Percentiles rank a stretch among this genome's conserved stretches.
Conservation (phyloP, 2,329 filamentous ascomycete species). For the Stylonectria norvegica region DNA sequence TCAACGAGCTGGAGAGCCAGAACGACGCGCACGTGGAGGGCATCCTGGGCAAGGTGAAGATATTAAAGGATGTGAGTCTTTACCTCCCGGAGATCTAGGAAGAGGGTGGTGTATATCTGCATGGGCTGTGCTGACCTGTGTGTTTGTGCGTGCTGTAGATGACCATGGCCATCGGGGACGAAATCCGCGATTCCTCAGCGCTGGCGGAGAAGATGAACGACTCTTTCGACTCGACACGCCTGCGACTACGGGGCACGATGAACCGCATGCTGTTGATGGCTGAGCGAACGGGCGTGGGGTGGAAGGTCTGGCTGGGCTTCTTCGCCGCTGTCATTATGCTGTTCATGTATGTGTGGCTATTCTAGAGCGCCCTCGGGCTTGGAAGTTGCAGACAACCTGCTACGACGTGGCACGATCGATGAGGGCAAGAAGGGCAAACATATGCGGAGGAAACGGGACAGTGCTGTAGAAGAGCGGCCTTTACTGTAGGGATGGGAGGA, state of each 20-base stretch:
- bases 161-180: constrained; percentile 88
- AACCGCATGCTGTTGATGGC: constrained; percentile 97
- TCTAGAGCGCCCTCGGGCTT: constrained; percentile 55
- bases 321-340: constrained; percentile 77
- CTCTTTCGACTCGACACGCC: constrained; percentile 78
- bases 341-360: constrained; percentile 92
- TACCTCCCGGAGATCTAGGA: too few species aligned
- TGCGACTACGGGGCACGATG: constrained; percentile 87
- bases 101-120: not conserved
- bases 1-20: constrained; percentile 92
- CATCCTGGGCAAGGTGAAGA: constrained; percentile 85
- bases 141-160: constrained; percentile 51
- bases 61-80: constrained; percentile 77
- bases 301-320: constrained; percentile 90
- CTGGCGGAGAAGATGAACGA: constrained; percentile 96
- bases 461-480: too few species aligned
- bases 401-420: too few species aligned
- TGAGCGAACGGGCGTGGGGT: constrained; percentile 87
- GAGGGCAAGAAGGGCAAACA: too few species aligned
- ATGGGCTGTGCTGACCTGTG: constrained; percentile 16
- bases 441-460: too few species aligned
- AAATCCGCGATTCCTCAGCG: constrained; percentile 85
- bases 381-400: too few species aligned
- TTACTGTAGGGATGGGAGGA: too few species aligned
- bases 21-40: constrained; percentile 87